Evolutionary conservation across 257 asterid species (phyloP).

Genomic region (Solanum pennellii): DNA sequence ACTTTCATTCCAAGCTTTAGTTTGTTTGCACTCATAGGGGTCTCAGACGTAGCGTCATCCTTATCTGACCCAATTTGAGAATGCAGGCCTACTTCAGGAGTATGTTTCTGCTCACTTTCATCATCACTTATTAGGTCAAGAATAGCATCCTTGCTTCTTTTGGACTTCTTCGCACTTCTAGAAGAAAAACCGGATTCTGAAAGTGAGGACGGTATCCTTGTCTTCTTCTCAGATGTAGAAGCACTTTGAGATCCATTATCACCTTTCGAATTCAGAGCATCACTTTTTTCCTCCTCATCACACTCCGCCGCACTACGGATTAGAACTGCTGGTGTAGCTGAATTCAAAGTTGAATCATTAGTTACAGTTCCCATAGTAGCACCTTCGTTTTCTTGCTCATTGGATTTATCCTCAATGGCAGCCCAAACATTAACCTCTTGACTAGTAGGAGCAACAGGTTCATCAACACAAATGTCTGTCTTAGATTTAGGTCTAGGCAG

Average conservation of each 20-base stretch:
- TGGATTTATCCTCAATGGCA: constrained; percentile 13
- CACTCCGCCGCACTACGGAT: constrained; percentile 89
- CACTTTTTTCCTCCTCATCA: constrained; percentile 49
- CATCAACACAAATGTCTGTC: constrained; percentile 7
- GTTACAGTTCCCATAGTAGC: not conserved
- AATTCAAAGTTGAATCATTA: constrained; percentile 20
- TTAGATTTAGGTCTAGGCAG: constrained; percentile 27
- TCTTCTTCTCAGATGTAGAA: constrained; percentile 1
- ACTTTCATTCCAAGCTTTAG: constrained; percentile 68
- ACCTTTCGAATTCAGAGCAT: constrained; percentile 13
- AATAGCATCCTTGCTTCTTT: not conserved
- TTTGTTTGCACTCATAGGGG: constrained; percentile 37
- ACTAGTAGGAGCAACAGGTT: constrained; percentile 11
- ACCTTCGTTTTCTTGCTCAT: constrained; percentile 30
- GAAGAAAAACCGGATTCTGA: not conserved
- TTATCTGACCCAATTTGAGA: constrained; percentile 1
- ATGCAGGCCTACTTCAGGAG: not conserved
- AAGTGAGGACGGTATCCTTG: not conserved
- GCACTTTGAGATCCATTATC: constrained; percentile 19
- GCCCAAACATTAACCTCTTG: constrained; percentile 26
- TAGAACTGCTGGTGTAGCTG: constrained; percentile 27
- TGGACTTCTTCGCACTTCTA: not conserved
- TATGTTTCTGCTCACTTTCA: not conserved
- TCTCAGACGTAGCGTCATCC: constrained; percentile 15
- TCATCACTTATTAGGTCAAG: not conserved